A percentile compares a stretch with the other conserved stretches of the same genome.
Evolutionary conservation across 768 basidiomycete genomes (phyloP).

Genomic region (Lentinula aciculospora): DNA sequence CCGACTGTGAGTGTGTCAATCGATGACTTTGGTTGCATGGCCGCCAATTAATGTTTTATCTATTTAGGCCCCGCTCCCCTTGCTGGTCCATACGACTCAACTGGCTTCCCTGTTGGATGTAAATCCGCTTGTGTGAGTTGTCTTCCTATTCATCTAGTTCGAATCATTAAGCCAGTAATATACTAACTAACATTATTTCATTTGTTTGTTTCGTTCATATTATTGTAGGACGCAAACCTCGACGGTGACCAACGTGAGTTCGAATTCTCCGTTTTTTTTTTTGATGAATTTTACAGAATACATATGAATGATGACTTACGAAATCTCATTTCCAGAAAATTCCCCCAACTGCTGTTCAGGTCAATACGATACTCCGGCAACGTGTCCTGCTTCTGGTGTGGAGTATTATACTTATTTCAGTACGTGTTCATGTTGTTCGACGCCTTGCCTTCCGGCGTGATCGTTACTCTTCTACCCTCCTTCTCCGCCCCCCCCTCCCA

Average conservation of each 20-base stretch:
- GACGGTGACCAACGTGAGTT: constrained; percentile 22
- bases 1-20: constrained; percentile 22
- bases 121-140: constrained; percentile 30
- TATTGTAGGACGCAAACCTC: constrained; percentile 23
- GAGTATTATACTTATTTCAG: constrained; percentile 45
- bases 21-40: neutral
- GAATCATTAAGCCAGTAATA: too few relatives aligned
- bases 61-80: constrained; percentile 13
- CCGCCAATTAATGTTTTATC: neutral
- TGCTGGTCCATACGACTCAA: constrained; percentile 19
- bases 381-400: constrained; percentile 46
- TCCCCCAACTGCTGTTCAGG: constrained; percentile 21
- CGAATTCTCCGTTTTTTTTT: neutral
- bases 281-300: too few relatives aligned
- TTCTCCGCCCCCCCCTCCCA: neutral
- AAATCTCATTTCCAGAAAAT: constrained; percentile 6
- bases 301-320: too few relatives aligned
- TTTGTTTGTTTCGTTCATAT: neutral
- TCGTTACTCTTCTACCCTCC: neutral
- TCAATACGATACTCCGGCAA: constrained; percentile 25
- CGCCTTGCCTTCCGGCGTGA: neutral
- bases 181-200: neutral
- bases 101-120: constrained; percentile 33
- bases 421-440: constrained; percentile 14
- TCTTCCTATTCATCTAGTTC: too few relatives aligned